Conservation (phyloP, 306 rosid genomes). For the Lathyrus oleraceus region DNA sequence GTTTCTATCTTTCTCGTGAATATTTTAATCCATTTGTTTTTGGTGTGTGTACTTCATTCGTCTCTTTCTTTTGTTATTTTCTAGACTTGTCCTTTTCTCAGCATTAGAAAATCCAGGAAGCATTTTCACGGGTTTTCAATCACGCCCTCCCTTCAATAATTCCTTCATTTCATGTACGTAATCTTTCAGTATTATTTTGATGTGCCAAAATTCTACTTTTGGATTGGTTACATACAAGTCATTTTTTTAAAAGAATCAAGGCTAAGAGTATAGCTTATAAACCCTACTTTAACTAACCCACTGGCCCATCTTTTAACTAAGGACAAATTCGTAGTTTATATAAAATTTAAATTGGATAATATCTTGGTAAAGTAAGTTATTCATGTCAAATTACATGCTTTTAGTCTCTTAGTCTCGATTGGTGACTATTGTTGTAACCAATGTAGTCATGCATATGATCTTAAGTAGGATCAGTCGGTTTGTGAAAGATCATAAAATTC, state of each 20-base stretch:
- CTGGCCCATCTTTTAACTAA: neutral
- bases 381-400: neutral
- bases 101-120: conserved; percentile 42
- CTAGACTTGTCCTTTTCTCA: conserved; percentile 51
- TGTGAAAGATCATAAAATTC: too few relatives aligned
- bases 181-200: neutral
- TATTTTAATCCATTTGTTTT: conserved; percentile 39
- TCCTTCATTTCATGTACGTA: conserved; percentile 6
- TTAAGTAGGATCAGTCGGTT: too few relatives aligned
- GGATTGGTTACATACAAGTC: neutral
- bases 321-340: neutral
- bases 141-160: conserved; percentile 30
- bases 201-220: neutral
- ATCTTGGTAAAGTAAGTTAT: neutral
- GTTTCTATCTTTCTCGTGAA: conserved; percentile 50
- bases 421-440: neutral
- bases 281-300: neutral
- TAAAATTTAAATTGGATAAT: neutral
- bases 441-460: too few relatives aligned
- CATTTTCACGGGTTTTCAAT: conserved; percentile 36
- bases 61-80: conserved; percentile 51
- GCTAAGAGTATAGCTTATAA: neutral
- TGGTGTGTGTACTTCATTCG: conserved; percentile 39
- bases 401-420: neutral
- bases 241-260: neutral